Evolutionary conservation across 495 filamentous ascomycete species (phyloP).

Genomic region (Aspergillus egyptiacus): DNA sequence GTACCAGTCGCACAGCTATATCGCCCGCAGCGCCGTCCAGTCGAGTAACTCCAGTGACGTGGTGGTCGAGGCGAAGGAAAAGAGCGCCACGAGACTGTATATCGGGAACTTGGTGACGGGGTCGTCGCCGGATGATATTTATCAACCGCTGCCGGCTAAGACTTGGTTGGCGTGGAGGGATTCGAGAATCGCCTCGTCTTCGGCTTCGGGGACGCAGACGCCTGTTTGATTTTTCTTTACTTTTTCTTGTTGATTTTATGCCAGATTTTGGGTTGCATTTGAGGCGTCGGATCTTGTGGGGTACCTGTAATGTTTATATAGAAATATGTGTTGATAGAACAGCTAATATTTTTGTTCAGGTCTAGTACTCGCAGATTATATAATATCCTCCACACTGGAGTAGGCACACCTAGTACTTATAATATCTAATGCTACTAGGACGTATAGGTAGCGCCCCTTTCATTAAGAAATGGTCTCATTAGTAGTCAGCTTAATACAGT

Average conservation of each 20-base stretch:
- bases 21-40: conserved; percentile 9
- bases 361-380: too few relatives aligned
- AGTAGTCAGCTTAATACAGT: too few relatives aligned
- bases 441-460: too few relatives aligned
- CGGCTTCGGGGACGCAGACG: conserved; percentile 4
- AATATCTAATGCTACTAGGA: too few relatives aligned
- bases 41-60: conserved; percentile 1
- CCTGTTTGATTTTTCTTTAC: conserved; percentile 1
- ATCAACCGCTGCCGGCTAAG: conserved; percentile 1
- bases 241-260: not conserved
- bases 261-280: not conserved
- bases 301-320: too few relatives aligned
- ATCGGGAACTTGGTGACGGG: conserved; percentile 3
- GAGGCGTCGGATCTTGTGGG: not conserved
- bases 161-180: conserved; percentile 4
- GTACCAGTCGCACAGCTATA: conserved; percentile 19
- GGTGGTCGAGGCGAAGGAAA: conserved; percentile 9
- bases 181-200: not conserved
- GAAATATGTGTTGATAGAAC: too few relatives aligned
- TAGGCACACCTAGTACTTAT: too few relatives aligned
- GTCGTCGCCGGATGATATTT: conserved; percentile 4
- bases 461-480: too few relatives aligned
- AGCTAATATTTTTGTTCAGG: too few relatives aligned
- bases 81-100: not conserved
- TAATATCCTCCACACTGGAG: too few relatives aligned